Percentiles rank a stretch among this genome's conserved stretches.
These are phyloP conservation scores for Tritrichomonas musculus DNA, from an alignment of 208 protist species.

Conservation along the genomic window DNA sequence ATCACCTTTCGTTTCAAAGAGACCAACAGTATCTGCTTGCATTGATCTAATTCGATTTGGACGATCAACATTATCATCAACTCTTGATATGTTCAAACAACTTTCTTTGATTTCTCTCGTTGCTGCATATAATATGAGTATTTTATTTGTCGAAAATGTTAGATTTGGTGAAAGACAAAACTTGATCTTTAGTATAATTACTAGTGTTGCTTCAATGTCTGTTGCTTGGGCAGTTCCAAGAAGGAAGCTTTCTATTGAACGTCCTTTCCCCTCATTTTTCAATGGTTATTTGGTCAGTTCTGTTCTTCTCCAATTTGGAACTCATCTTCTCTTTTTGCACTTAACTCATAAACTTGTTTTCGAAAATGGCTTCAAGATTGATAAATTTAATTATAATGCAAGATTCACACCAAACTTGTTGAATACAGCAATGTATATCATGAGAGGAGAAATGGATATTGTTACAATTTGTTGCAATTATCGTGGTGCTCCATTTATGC, in stretches of 20 bases:
- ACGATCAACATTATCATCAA: neutral
- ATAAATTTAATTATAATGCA: neutral
- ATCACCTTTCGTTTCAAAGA: slow-evolving; percentile 17
- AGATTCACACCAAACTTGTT: neutral
- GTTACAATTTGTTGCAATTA: neutral
- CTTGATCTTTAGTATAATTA: neutral
- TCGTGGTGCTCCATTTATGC: neutral
- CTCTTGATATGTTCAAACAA: neutral
- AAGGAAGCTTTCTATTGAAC: neutral
- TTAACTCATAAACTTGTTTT: neutral
- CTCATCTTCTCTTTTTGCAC: neutral
- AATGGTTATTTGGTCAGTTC: neutral
- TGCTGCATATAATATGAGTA: neutral
- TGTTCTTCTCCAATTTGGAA: neutral
- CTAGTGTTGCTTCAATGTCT: neutral
- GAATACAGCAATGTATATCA: neutral
- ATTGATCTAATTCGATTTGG: slow-evolving; percentile 27
- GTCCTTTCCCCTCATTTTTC: neutral
- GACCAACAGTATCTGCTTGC: neutral
- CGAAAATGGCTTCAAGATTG: neutral
- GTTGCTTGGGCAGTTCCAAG: neutral
- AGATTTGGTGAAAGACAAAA: neutral
- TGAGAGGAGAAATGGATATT: neutral
- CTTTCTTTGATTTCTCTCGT: neutral
- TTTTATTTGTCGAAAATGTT: slow-evolving; percentile 9